phyloP scores from a whole-genome alignment of 2,329 filamentous ascomycete species.

The Camillea tinctor region DNA sequence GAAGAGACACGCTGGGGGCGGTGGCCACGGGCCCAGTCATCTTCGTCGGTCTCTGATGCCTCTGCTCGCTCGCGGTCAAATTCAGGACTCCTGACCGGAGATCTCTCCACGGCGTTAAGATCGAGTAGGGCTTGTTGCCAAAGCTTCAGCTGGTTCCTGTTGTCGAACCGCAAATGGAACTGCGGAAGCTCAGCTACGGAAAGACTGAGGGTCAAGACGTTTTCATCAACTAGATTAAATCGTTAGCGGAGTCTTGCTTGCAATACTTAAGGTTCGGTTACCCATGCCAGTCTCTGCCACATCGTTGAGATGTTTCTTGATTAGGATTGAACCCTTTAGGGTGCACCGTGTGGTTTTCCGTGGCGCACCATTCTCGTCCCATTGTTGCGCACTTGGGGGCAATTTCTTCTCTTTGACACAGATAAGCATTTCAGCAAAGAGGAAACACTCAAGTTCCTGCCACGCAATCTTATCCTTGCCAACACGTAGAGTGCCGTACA shows the following conservation, averaged over 20 bases:
- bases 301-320: slow-evolving; percentile 95
- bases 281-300: slow-evolving; percentile 68
- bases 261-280: slow-evolving; percentile 26
- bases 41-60: slow-evolving; percentile 80
- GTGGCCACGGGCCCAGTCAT: slow-evolving; percentile 71
- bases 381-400: slow-evolving; percentile 56
- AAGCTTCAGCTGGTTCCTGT: slow-evolving; percentile 77
- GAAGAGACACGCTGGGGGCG: slow-evolving; percentile 74
- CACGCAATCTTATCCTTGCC: slow-evolving; percentile 95
- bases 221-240: slow-evolving; percentile 61
- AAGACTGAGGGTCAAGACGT: slow-evolving; percentile 82
- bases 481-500: slow-evolving; percentile 87
- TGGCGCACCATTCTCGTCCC: slow-evolving; percentile 59
- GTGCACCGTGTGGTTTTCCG: slow-evolving; percentile 76
- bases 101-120: slow-evolving; percentile 69
- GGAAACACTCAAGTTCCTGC: slow-evolving; percentile 96
- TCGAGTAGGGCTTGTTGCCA: slow-evolving; percentile 89
- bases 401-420: slow-evolving; percentile 97
- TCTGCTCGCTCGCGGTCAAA: slow-evolving; percentile 78
- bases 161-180: slow-evolving; percentile 89
- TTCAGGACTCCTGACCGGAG: slow-evolving; percentile 66
- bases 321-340: slow-evolving; percentile 94
- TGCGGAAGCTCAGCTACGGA: slow-evolving; percentile 90
- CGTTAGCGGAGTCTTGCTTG: slow-evolving; percentile 29
- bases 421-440: slow-evolving; percentile 98